Evolutionary conservation across 225 moss, liverwort and hornwort genomes (phyloP).

Genomic region (Bryoerythrophyllum caledonicum): DNA sequence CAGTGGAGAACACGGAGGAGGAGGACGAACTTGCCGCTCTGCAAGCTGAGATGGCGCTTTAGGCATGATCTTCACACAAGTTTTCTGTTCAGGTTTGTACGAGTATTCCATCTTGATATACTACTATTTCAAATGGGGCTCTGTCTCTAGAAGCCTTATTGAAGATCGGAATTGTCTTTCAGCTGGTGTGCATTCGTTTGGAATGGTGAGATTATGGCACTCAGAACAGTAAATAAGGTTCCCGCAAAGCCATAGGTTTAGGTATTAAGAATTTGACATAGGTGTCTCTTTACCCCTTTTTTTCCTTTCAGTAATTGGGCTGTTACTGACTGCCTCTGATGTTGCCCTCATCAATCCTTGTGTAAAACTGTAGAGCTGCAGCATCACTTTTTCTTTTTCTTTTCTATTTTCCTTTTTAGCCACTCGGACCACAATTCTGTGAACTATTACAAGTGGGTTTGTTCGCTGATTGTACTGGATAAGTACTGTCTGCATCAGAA

Average conservation of each 20-base stretch:
- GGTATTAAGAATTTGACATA: slow-evolving; percentile 43
- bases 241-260: slow-evolving; percentile 38
- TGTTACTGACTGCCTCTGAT: slow-evolving; percentile 36
- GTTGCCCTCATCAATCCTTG: slow-evolving; percentile 44
- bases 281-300: slow-evolving; percentile 25
- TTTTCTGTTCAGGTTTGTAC: slow-evolving; percentile 49
- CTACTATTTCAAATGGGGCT: slow-evolving; percentile 28
- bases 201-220: slow-evolving; percentile 28
- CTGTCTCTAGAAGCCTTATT: slow-evolving; percentile 41
- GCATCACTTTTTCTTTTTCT: slow-evolving; percentile 28
- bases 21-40: slow-evolving; percentile 66
- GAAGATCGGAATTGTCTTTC: slow-evolving; percentile 24
- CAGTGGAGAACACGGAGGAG: slow-evolving; percentile 60
- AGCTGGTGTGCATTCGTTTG: slow-evolving; percentile 27
- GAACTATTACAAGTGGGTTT: slow-evolving; percentile 6
- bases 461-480: slow-evolving; percentile 9
- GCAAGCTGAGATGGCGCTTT: slow-evolving; percentile 69
- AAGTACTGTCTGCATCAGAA: background rate
- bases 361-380: slow-evolving; percentile 62
- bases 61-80: slow-evolving; percentile 39
- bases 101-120: slow-evolving; percentile 48
- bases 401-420: slow-evolving; percentile 27
- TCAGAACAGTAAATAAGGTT: slow-evolving; percentile 52
- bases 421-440: slow-evolving; percentile 17
- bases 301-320: slow-evolving; percentile 35